These are phyloP conservation scores for Evernia prunastri DNA, from an alignment of 495 filamentous ascomycete species.

Conservation along the genomic window DNA sequence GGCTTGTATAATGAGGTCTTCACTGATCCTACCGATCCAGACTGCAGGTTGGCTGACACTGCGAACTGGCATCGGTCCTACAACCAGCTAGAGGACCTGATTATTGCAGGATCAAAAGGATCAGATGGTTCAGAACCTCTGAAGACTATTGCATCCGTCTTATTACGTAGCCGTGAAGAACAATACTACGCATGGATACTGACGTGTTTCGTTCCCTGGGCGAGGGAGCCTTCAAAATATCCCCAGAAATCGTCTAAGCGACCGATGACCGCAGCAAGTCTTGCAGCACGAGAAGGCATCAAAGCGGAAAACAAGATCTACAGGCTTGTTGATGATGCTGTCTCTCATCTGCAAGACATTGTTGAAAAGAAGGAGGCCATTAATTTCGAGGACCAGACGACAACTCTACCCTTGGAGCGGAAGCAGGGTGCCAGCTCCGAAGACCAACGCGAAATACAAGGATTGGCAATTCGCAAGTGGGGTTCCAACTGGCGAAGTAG, in stretches of 20 bases:
- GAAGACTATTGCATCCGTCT: constrained; percentile 42
- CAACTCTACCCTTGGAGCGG: constrained; percentile 36
- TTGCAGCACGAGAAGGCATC: constrained; percentile 68
- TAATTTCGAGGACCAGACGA: constrained; percentile 29
- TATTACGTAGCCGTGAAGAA: constrained; percentile 55
- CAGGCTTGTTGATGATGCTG: constrained; percentile 57
- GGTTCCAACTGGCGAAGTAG: constrained; percentile 69
- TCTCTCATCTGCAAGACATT: constrained; percentile 54
- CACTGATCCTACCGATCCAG: constrained; percentile 48
- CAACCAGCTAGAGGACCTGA: constrained; percentile 34
- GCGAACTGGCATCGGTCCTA: constrained; percentile 45
- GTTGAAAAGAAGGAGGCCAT: constrained; percentile 49
- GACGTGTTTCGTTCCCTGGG: constrained; percentile 70
- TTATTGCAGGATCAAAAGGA: constrained; percentile 12
- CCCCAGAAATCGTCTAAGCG: constrained; percentile 37
- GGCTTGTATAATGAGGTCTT: constrained; percentile 77
- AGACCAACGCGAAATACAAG: constrained; percentile 46
- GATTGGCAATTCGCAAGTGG: constrained; percentile 75
- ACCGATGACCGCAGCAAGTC: constrained; percentile 46
- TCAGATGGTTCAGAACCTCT: constrained; percentile 43
- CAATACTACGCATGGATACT: constrained; percentile 69
- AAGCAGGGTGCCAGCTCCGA: constrained; percentile 24
- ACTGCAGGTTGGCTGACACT: constrained; percentile 27
- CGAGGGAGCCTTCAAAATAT: constrained; percentile 43
- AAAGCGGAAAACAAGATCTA: constrained; percentile 67